Base-by-base conservation (phyloP, 164 flowering plant genomes). In the Pachysandra terminalis region DNA sequence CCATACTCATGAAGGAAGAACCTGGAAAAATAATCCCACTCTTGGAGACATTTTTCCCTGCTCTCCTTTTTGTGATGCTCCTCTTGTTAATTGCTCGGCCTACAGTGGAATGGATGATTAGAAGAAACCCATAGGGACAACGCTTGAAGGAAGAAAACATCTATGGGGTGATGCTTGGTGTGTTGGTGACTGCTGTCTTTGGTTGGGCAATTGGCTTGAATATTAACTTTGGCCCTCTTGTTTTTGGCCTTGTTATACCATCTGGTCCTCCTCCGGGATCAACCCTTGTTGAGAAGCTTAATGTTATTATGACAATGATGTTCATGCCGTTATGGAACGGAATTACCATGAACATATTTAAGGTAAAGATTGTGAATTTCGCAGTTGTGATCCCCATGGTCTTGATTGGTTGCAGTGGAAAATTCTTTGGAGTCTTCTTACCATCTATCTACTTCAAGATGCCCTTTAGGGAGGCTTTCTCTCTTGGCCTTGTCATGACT, bases 261-360 rank as follows among this genome's bases (percentile, higher is more conserved):
- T 78, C 71, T 51, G 83, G 85, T 2, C 85, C 85, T 0, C 83
- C 83, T 9, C 64, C 82, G 9, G 88, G 82, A 15, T 70, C 82
- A 10, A 77, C 86, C 4, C 51, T 84, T 17, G 77, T 75, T 0
- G 81, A 84, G 61, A 77, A 57, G 66, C 73, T 79, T 7, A 85
- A 84, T 28, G 61, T 71, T 67, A 69, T 82, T 64, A 81, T 82
- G 9, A 71, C 84, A 19, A 67, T 37, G 15, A 13, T 81, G 23
- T 73, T 84, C 51, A 68, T 82, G 83, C 88, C 88, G 0, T 45
- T 76, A 48, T 81, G 68, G 0, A 66, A 74, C 53, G 83, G 84
- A 40, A 59, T 79, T 14, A 5, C 4, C 15, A 58, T 19, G 0
- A 19, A 58, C 26, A 16, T 58, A 5, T 58, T 26, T 9, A 37